Evolutionary conservation across 495 filamentous ascomycete genomes (phyloP), one percentile per base, ranked within the genome.

Genomic region (Xylaria bambusicola): DNA sequence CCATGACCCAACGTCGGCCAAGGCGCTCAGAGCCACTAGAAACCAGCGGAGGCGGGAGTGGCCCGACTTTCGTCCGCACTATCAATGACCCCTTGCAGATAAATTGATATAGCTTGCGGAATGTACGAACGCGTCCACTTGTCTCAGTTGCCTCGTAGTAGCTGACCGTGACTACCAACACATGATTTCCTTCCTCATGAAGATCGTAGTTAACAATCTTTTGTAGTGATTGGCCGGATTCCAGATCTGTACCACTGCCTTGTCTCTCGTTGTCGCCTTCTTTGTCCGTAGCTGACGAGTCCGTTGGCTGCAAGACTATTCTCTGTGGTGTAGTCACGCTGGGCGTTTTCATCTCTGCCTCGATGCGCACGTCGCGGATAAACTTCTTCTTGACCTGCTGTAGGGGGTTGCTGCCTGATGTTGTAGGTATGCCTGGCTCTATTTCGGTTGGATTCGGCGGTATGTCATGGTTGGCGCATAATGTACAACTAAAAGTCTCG

Each of bases 91-190:
- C 86, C 73, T 93, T 91, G 47, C 92, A 93, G 21, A 93, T 86
- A 68, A 98, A 98, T 72, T 98, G 95, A 71, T 98, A 98, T 60
- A 98, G 74, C 73, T 98, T 98, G 62, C 93, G 78, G 70, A 98
- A 98, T 12, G 90, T 96, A 60, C 95, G 79, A 23, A 88, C 86
- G 38, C 91, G 81, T 31, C 87, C 89, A 53, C 82, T 83, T 23
- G 83, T 84, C 27, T 84, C 82, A 38, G 82, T 83, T 1, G 80
- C 79, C 57, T 88, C 83, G 31, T 87, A 91, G 73, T 98, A 98
- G 49, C 88, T 92, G 33, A 98, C 87, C 52, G 91, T 98, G 36
- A 98, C 94, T n/a, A 89, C 91, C 5, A 98, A 79, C 13, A 96
- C 88, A 71, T 98, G 93, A 62, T 86, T 90, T 5, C 95, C 94